Evolutionary conservation across 1,284 basidiomycete species (phyloP).

Genomic region (Irpex lacteus): DNA sequence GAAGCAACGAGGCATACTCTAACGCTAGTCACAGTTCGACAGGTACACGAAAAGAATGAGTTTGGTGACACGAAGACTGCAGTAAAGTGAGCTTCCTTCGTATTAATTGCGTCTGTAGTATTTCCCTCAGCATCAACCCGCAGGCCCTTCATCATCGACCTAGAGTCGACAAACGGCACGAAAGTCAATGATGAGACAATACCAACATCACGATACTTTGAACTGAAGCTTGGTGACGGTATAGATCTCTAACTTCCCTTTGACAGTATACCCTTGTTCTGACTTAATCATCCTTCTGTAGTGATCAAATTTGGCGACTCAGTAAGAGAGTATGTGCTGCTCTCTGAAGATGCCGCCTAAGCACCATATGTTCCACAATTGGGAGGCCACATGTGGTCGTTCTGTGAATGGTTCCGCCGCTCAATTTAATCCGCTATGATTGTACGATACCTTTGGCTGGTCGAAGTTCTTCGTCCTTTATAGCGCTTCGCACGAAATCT

Average conservation of each 20-base stretch:
- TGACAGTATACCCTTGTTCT: neutral
- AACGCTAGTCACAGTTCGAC: too few species aligned
- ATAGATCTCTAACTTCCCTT: constrained; percentile 25
- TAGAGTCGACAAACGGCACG: constrained; percentile 96
- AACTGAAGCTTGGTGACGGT: constrained; percentile 88
- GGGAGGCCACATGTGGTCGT: neutral
- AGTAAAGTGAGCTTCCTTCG: constrained; percentile 65
- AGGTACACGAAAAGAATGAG: constrained; percentile 85
- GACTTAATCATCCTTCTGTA: constrained; percentile 28
- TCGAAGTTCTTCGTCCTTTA: too few species aligned
- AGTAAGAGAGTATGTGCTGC: constrained; percentile 83
- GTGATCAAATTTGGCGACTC: constrained; percentile 93
- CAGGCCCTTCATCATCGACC: constrained; percentile 91
- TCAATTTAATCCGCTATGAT: too few species aligned
- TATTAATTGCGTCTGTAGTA: constrained; percentile 1
- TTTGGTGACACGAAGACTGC: constrained; percentile 75
- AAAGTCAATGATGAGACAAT: constrained; percentile 86
- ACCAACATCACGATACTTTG: constrained; percentile 88
- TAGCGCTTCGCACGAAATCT: too few species aligned
- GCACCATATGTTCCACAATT: neutral
- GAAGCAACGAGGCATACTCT: too few species aligned
- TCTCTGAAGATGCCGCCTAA: constrained; percentile 74
- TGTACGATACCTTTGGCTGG: too few species aligned
- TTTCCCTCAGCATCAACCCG: constrained; percentile 12
- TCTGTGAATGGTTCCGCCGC: neutral